phyloP scores from a whole-genome alignment of 768 basidiomycete genomes.

The Mycena sanguinolenta region DNA sequence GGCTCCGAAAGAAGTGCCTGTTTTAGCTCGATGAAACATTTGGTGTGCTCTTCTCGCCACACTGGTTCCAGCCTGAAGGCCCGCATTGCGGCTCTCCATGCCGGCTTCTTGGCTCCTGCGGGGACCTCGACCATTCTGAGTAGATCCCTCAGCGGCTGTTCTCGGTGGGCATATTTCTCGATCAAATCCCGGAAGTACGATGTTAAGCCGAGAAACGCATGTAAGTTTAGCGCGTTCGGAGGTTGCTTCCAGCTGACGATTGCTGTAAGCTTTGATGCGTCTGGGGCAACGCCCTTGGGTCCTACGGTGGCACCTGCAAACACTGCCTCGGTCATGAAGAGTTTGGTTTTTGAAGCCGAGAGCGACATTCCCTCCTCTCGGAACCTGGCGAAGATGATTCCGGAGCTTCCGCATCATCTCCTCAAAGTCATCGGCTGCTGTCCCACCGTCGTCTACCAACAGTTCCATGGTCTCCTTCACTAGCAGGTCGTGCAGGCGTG shows the following conservation, averaged over 20 bases:
- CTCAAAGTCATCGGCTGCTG: conserved; percentile 50
- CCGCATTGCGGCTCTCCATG: not conserved
- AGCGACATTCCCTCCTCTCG: conserved; percentile 48
- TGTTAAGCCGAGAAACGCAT: conserved; percentile 49
- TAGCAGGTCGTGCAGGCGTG: too few species aligned
- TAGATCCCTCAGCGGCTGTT: not conserved
- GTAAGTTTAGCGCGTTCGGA: not conserved
- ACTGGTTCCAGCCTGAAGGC: not conserved
- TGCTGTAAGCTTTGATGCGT: conserved; percentile 51
- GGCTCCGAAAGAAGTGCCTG: too few species aligned
- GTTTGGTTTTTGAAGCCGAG: conserved; percentile 47
- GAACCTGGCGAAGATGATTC: conserved; percentile 44
- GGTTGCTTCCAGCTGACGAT: conserved; percentile 46
- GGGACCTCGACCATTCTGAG: not conserved
- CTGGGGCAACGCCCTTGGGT: conserved; percentile 47
- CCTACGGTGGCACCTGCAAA: conserved; percentile 51
- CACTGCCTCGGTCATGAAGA: conserved; percentile 50
- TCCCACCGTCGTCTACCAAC: conserved; percentile 56
- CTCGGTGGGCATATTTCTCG: conserved; percentile 41
- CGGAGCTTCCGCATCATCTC: conserved; percentile 42
- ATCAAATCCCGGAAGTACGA: conserved; percentile 50
- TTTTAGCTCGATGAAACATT: too few species aligned
- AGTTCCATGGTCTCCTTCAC: too few species aligned
- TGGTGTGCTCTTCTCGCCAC: too few species aligned
- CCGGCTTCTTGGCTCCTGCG: not conserved